phyloP scores from a whole-genome alignment of 495 filamentous ascomycete genomes.

The Haplographium delicatum region DNA sequence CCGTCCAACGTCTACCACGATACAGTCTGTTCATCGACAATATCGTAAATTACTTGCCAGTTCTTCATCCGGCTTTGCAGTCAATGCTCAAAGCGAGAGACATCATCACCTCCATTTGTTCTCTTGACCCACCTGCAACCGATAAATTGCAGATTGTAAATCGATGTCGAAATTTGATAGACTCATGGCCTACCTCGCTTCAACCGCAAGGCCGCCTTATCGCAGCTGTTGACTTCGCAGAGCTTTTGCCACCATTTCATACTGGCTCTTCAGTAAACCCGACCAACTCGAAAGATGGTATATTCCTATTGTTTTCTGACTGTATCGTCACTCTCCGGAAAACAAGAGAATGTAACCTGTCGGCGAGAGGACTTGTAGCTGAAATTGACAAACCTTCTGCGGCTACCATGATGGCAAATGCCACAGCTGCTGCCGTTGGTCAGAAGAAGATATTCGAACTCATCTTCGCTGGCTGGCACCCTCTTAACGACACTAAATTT shows the following conservation, averaged over 20 bases:
- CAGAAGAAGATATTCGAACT: slow-evolving; percentile 53
- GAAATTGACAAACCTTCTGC: slow-evolving; percentile 75
- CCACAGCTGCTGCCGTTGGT: slow-evolving; percentile 49
- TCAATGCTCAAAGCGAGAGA: slow-evolving; percentile 79
- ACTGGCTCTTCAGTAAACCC: slow-evolving; percentile 27
- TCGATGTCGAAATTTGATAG: slow-evolving; percentile 67
- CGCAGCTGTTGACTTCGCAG: slow-evolving; percentile 74
- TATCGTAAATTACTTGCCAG: slow-evolving; percentile 76
- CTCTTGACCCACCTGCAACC: slow-evolving; percentile 63
- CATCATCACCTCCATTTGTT: slow-evolving; percentile 91
- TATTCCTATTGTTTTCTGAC: slow-evolving; percentile 83
- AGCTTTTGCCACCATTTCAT: slow-evolving; percentile 68
- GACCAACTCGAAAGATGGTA: slow-evolving; percentile 45
- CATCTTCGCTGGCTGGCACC: slow-evolving; percentile 65
- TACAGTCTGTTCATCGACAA: slow-evolving; percentile 96
- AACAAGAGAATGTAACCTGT: slow-evolving; percentile 49
- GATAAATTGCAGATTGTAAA: slow-evolving; percentile 66
- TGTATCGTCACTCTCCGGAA: slow-evolving; percentile 73
- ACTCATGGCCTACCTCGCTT: slow-evolving; percentile 71
- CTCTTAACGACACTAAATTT: slow-evolving; percentile 65
- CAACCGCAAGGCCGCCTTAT: slow-evolving; percentile 76
- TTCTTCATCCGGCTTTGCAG: slow-evolving; percentile 75
- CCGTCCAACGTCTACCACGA: slow-evolving; percentile 88
- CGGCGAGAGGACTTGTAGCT: slow-evolving; percentile 72
- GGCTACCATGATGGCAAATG: slow-evolving; percentile 47